These are phyloP conservation scores for Acacia confusa DNA, from an alignment of 306 rosid species.

Conservation along the genomic window DNA sequence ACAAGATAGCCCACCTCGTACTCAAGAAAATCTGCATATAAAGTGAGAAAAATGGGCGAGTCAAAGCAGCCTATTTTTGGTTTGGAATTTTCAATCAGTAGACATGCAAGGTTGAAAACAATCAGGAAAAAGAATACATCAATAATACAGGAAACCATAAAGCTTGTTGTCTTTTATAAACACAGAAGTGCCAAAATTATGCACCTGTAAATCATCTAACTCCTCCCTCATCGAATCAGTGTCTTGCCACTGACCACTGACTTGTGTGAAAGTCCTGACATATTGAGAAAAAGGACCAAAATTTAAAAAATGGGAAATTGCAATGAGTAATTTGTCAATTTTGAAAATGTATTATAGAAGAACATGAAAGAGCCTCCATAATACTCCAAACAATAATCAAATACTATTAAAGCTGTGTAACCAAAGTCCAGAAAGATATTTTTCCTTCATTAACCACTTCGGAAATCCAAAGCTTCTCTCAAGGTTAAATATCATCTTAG, in stretches of 20 bases:
- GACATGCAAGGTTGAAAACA: background rate
- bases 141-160: conserved; percentile 24
- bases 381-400: conserved; percentile 9
- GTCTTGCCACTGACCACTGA: conserved; percentile 98
- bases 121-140: background rate
- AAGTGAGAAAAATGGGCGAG: background rate
- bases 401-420: background rate
- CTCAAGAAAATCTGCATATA: conserved; percentile 86
- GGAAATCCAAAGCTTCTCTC: background rate
- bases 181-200: conserved; percentile 27
- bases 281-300: conserved; percentile 17
- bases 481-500: background rate
- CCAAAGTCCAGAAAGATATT: background rate
- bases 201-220: conserved; percentile 91
- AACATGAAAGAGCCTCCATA: conserved; percentile 2
- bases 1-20: conserved; percentile 96
- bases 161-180: conserved; percentile 13
- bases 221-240: conserved; percentile 98
- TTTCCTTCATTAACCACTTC: background rate
- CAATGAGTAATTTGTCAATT: conserved; percentile 18
- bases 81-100: conserved; percentile 20
- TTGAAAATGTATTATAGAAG: conserved; percentile 7
- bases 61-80: conserved; percentile 15
- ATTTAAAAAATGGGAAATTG: conserved; percentile 22
- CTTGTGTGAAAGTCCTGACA: conserved; percentile 96